Percentiles rank a stretch among this genome's conserved stretches.
These are phyloP conservation scores for Metschnikowia kofuensis DNA, from an alignment of 805 yeast genomes.

Conservation along the genomic window DNA sequence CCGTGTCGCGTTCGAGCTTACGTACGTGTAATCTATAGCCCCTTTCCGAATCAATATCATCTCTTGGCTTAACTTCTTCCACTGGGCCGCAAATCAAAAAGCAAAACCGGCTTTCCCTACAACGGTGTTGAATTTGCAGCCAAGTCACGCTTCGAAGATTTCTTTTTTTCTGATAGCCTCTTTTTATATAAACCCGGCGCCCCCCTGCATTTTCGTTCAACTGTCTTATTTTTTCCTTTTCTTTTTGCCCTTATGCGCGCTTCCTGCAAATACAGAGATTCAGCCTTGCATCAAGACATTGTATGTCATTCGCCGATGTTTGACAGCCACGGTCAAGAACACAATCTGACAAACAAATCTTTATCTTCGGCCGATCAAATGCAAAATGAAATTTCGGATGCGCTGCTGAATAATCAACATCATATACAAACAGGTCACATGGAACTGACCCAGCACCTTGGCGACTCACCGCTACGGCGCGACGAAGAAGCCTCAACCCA, in stretches of 20 bases:
- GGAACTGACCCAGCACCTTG: neutral
- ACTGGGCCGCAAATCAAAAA: neutral
- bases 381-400: neutral
- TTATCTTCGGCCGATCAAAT: neutral
- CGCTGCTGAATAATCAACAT: neutral
- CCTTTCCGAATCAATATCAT: no score
- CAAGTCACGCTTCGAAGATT: neutral
- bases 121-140: constrained; percentile 1
- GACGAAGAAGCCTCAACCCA: neutral
- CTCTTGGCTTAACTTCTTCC: neutral
- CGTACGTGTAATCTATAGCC: no score
- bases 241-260: no score
- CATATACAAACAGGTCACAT: neutral
- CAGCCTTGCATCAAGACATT: neutral
- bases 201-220: neutral
- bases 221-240: neutral
- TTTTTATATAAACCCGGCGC: neutral
- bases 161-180: neutral
- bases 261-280: neutral
- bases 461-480: neutral
- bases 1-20: no score
- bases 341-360: neutral
- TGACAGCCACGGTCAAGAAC: neutral
- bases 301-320: neutral
- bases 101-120: neutral